phyloP scores from a whole-genome alignment of 176 grass and related monocot genomes.

The Zoysia japonica region DNA sequence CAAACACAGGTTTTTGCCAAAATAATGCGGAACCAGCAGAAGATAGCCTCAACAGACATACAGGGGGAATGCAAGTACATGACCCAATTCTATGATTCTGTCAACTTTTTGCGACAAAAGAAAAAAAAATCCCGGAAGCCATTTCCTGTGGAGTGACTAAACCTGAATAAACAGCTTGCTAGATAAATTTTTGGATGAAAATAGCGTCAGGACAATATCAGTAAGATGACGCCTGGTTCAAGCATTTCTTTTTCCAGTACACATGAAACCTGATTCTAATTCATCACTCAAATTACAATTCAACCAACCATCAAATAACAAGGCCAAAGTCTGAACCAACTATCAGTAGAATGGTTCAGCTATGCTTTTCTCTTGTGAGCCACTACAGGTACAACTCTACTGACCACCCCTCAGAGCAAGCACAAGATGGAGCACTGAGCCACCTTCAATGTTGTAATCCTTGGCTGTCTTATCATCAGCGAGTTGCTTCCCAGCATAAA shows the following conservation, averaged over 20 bases:
- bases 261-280: constrained; percentile 30
- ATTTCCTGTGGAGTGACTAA: not conserved
- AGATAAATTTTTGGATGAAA: not conserved
- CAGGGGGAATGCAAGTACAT: not conserved
- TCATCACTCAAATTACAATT: constrained; percentile 29
- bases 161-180: not conserved
- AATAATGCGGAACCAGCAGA: not conserved
- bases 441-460: constrained; percentile 97
- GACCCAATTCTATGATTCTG: not conserved
- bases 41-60: not conserved
- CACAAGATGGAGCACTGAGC: constrained; percentile 90
- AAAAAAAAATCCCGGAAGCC: too few relatives aligned
- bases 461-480: constrained; percentile 93
- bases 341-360: not conserved
- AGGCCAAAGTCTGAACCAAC: constrained; percentile 12
- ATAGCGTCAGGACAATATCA: not conserved
- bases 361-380: not conserved
- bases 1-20: not conserved
- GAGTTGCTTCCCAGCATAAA: constrained; percentile 96
- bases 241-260: constrained; percentile 33
- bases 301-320: constrained; percentile 31
- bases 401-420: constrained; percentile 84
- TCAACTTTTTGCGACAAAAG: not conserved
- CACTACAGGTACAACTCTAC: constrained; percentile 1
- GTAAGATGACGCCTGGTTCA: constrained; percentile 20